A percentile compares a stretch with the other conserved stretches of the same genome.
phyloP scores from a whole-genome alignment of 2,329 filamentous ascomycete genomes.

The Boeremia lycopersici region DNA sequence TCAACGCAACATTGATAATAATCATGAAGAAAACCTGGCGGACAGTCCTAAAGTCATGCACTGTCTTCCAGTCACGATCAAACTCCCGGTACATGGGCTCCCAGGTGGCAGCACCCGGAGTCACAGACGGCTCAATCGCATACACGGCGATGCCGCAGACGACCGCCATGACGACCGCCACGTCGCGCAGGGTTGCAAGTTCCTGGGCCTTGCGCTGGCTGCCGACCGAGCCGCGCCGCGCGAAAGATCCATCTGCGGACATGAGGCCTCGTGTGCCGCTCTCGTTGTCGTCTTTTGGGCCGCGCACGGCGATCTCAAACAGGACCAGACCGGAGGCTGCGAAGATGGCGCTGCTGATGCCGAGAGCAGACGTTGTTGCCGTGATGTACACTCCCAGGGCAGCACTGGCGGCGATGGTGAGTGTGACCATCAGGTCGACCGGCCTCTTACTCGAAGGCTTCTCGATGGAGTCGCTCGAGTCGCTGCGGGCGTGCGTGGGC shows the following conservation, averaged over 20 bases:
- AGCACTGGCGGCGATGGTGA: slow-evolving; percentile 45
- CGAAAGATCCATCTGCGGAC: slow-evolving; percentile 44
- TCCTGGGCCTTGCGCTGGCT: slow-evolving; percentile 33
- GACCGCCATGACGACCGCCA: slow-evolving; percentile 32
- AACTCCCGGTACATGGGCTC: slow-evolving; percentile 32
- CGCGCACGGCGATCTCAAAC: slow-evolving; percentile 45
- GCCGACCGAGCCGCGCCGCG: slow-evolving; percentile 31
- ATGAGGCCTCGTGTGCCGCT: slow-evolving; percentile 38
- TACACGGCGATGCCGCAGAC: slow-evolving; percentile 37
- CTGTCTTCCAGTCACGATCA: slow-evolving; percentile 34
- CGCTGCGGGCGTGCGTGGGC: slow-evolving; percentile 29
- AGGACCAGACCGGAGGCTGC: slow-evolving; percentile 49
- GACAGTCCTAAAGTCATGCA: slow-evolving; percentile 35
- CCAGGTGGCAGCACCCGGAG: slow-evolving; percentile 35
- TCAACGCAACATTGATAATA: slow-evolving; percentile 30
- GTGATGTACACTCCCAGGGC: slow-evolving; percentile 45
- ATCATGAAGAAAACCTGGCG: slow-evolving; percentile 37
- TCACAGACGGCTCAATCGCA: slow-evolving; percentile 37
- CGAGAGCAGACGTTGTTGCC: slow-evolving; percentile 47
- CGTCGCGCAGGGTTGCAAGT: slow-evolving; percentile 37
- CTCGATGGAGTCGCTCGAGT: slow-evolving; percentile 24
- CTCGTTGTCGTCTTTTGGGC: slow-evolving; percentile 30
- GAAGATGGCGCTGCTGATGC: slow-evolving; percentile 51
- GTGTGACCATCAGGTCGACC: slow-evolving; percentile 38
- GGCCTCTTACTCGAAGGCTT: slow-evolving; percentile 30